phyloP scores from a whole-genome alignment of 495 filamentous ascomycete species.

The Penicillium pancosmium region DNA sequence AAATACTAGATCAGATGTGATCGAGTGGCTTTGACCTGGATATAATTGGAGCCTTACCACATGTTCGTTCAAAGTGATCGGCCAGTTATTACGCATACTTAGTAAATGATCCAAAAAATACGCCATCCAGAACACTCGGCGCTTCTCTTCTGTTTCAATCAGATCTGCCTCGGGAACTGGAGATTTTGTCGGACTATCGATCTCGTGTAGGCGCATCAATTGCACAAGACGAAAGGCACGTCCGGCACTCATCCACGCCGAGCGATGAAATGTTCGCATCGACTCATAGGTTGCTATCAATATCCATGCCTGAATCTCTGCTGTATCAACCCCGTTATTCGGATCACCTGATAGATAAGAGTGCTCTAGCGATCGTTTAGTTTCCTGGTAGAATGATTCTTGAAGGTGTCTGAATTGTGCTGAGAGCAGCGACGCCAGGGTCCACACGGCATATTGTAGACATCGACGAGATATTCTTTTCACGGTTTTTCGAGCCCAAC shows the following conservation, averaged over 20 bases:
- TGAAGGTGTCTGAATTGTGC: slow-evolving; percentile 21
- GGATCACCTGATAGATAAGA: not conserved
- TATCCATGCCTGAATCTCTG: slow-evolving; percentile 47
- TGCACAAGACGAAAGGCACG: slow-evolving; percentile 55
- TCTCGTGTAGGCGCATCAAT: slow-evolving; percentile 49
- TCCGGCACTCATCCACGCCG: slow-evolving; percentile 55
- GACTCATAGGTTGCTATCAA: slow-evolving; percentile 53
- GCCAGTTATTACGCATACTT: slow-evolving; percentile 47
- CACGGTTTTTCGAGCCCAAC: slow-evolving; percentile 16
- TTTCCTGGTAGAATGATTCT: slow-evolving; percentile 28
- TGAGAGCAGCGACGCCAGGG: slow-evolving; percentile 30
- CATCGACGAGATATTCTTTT: slow-evolving; percentile 18
- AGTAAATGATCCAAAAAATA: slow-evolving; percentile 55
- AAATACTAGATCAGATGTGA: too few relatives aligned
- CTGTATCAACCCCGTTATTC: slow-evolving; percentile 2
- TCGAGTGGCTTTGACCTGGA: too few relatives aligned
- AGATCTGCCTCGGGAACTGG: slow-evolving; percentile 6
- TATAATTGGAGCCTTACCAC: slow-evolving; percentile 36
- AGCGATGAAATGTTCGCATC: slow-evolving; percentile 41
- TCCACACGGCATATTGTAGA: slow-evolving; percentile 40
- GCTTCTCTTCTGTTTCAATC: slow-evolving; percentile 44
- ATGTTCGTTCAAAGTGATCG: slow-evolving; percentile 54
- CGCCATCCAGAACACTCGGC: slow-evolving; percentile 58
- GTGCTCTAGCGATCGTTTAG: slow-evolving; percentile 20
- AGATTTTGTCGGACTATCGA: slow-evolving; percentile 34